Base-by-base conservation (phyloP, 192 early-diverging fungal species). In the Funneliformis mosseae region DNA sequence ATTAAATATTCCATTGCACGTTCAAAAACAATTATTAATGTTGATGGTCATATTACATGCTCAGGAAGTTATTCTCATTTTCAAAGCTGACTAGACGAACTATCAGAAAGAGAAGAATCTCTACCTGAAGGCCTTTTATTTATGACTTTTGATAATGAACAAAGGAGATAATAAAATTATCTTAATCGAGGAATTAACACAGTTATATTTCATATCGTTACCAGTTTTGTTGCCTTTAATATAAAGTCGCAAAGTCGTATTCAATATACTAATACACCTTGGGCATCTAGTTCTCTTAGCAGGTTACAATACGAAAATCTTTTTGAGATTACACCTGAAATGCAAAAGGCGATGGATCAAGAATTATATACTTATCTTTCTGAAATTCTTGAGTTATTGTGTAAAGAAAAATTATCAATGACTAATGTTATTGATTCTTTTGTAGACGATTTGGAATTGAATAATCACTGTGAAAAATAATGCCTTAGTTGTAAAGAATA, bases 161-260 rank as follows among this genome's bases (percentile, higher is more conserved):
- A 76, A n/a, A 76, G 39, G 63, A 60, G 39, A 21, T 60, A 76
- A 41, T 18, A 63, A 25, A 76, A 76, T 76, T 76, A 76, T 76
- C 75, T 62, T 25, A 18, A 76, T 76, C 75, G 60, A 18, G 60
- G 75, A 76, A 18, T 63, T 8, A 42, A 69, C 16, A 69, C 39
- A 41, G 38, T n/a, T n/a, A n/a, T n/a, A n/a, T n/a, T n/a, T n/a
- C n/a, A n/a, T n/a, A n/a, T n/a, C n/a, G n/a, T n/a, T n/a, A n/a
- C n/a, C n/a, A n/a, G n/a, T n/a, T n/a, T n/a, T n/a, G n/a, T n/a
- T n/a, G n/a, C n/a, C n/a, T 69, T 76, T 45, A 67, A 27, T 66
- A 83, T 83, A 71, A 77, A 84, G 48, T 43, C 55, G 16, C 75
- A 64, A 63, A 76, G 42, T 46, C 3, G 63, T 9, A 76, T 76